Conservation (phyloP, 495 filamentous ascomycete species). For the Tuber microsphaerosporum region DNA sequence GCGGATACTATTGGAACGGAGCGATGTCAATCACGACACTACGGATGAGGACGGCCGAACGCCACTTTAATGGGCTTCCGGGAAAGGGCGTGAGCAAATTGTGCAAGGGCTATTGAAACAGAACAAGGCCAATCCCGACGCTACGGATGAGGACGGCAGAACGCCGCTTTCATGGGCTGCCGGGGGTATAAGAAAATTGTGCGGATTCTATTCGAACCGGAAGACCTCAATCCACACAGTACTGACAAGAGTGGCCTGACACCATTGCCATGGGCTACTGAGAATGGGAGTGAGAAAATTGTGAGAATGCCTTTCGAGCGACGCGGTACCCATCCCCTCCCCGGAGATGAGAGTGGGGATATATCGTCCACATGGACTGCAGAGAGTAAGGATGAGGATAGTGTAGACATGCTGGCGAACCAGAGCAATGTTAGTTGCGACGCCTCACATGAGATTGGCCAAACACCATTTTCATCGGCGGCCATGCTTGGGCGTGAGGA, state of each 20-base stretch:
- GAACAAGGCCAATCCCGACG: neutral
- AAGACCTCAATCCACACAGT: constrained; percentile 16
- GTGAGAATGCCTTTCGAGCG: too few species aligned
- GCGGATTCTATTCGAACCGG: constrained; percentile 29
- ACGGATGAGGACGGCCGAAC: neutral
- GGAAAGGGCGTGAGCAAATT: neutral
- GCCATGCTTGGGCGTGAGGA: neutral
- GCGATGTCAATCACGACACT: neutral
- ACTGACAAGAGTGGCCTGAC: constrained; percentile 37
- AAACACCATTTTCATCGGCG: constrained; percentile 32
- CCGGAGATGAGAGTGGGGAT: too few species aligned
- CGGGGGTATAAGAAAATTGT: constrained; percentile 9
- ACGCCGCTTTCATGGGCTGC: neutral
- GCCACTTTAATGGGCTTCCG: neutral
- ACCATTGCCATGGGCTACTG: constrained; percentile 44
- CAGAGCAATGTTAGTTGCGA: constrained; percentile 13
- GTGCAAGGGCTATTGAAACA: neutral
- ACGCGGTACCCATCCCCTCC: too few species aligned
- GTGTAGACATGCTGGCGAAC: too few species aligned
- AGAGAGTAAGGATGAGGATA: too few species aligned
- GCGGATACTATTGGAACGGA: too few species aligned
- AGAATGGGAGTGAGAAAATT: too few species aligned
- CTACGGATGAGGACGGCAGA: neutral
- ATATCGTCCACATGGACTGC: too few species aligned
- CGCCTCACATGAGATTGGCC: constrained; percentile 9